Evolutionary conservation across 257 asterid genomes (phyloP).

Genomic region (Solanum appendiculatum): DNA sequence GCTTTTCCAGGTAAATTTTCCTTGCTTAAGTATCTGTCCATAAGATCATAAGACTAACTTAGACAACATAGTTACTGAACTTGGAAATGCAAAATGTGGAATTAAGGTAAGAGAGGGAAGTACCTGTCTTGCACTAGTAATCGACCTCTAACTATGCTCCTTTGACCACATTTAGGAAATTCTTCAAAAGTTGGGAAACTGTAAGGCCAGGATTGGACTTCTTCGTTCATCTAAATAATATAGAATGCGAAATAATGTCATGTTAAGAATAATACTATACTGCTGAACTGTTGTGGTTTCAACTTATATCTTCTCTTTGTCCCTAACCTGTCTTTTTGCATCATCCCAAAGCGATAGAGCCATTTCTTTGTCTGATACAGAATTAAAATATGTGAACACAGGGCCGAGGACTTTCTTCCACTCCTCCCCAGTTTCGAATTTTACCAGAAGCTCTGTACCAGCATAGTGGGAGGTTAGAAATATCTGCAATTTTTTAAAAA

Average conservation of each 20-base stretch:
- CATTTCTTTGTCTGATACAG: conserved; percentile 4
- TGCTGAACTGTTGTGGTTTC: neutral
- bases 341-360: conserved; percentile 22
- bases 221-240: conserved; percentile 15
- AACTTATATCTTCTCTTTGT: neutral
- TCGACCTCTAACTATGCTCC: conserved; percentile 23
- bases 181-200: conserved; percentile 24
- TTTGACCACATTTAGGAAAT: conserved; percentile 12
- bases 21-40: conserved; percentile 3
- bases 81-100: neutral
- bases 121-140: conserved; percentile 23
- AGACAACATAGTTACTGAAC: neutral
- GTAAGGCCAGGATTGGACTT: conserved; percentile 27
- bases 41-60: neutral
- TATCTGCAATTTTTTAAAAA: conserved; percentile 7
- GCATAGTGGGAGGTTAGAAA: conserved; percentile 33
- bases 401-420: conserved; percentile 41
- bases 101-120: neutral
- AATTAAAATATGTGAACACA: conserved; percentile 25
- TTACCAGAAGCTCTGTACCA: conserved; percentile 24
- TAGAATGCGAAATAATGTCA: neutral
- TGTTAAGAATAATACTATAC: neutral
- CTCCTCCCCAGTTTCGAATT: conserved; percentile 18
- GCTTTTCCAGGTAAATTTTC: conserved; percentile 15
- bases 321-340: conserved; percentile 24